Conservation (phyloP, 768 basidiomycete genomes). For the Leccinum pellstonianum region DNA sequence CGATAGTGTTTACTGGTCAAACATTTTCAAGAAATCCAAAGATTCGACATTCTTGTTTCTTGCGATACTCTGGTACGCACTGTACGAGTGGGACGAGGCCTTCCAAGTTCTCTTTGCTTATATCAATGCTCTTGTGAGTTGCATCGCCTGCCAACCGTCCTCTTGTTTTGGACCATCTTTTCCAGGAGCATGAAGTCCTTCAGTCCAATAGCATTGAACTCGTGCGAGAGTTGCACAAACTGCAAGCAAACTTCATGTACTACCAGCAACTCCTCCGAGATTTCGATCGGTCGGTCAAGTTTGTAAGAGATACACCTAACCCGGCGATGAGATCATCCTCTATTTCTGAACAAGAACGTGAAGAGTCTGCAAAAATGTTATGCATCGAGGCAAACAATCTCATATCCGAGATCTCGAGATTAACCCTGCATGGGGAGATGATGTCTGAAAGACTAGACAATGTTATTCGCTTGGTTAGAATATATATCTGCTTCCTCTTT, state of each 20-base stretch:
- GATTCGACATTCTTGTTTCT: slow-evolving; percentile 36
- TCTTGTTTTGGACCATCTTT: not conserved
- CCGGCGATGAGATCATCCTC: slow-evolving; percentile 40
- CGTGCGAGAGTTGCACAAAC: slow-evolving; percentile 52
- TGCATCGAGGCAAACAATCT: slow-evolving; percentile 46
- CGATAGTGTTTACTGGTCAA: slow-evolving; percentile 37
- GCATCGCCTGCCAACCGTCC: not conserved
- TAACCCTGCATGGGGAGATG: slow-evolving; percentile 34
- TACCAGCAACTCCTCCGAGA: slow-evolving; percentile 54
- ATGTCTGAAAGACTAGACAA: slow-evolving; percentile 25
- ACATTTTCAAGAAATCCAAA: slow-evolving; percentile 27
- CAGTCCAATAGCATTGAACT: slow-evolving; percentile 42
- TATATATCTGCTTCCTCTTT: not conserved
- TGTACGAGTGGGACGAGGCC: slow-evolving; percentile 63
- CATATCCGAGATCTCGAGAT: slow-evolving; percentile 46
- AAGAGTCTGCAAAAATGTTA: slow-evolving; percentile 28
- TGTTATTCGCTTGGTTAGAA: slow-evolving; percentile 25
- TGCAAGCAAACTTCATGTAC: slow-evolving; percentile 55
- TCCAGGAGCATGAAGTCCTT: slow-evolving; percentile 47
- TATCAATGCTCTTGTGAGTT: slow-evolving; percentile 46
- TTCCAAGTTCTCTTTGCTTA: slow-evolving; percentile 51
- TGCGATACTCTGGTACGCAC: slow-evolving; percentile 54
- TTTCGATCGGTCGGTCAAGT: slow-evolving; percentile 50
- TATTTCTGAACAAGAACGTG: slow-evolving; percentile 18
- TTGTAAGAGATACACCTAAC: slow-evolving; percentile 49